phyloP scores from a whole-genome alignment of 208 protist species.

The Vickermania ingenoplastis region DNA sequence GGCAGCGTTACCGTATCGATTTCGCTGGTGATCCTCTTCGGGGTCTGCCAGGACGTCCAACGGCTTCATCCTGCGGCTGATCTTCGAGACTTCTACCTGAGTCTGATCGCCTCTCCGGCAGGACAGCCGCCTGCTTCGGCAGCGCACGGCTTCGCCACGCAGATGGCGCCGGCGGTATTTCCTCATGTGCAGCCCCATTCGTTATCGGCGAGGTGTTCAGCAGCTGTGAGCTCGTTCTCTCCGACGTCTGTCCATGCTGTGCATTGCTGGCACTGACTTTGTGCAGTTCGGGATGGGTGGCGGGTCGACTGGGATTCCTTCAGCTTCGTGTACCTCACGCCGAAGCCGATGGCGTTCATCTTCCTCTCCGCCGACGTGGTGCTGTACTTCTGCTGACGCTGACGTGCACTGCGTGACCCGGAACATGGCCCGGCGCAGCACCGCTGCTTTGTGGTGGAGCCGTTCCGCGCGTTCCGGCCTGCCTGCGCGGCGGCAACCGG shows the following conservation, averaged over 20 bases:
- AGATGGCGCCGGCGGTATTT: slow-evolving; percentile 60
- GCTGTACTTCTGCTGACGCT: slow-evolving; percentile 45
- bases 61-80: slow-evolving; percentile 29
- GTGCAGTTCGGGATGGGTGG: not conserved
- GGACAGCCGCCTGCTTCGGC: slow-evolving; percentile 55
- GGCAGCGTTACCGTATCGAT: slow-evolving; percentile 44
- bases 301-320: not conserved
- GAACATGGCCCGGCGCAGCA: slow-evolving; percentile 34
- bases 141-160: no score
- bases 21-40: not conserved
- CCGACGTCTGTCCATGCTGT: slow-evolving; percentile 15
- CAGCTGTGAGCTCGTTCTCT: slow-evolving; percentile 6
- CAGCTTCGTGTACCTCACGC: not conserved
- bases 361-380: slow-evolving; percentile 33
- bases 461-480: slow-evolving; percentile 10
- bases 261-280: slow-evolving; percentile 13
- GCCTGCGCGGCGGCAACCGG: slow-evolving; percentile 8
- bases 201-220: slow-evolving; percentile 7
- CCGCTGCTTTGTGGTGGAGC: slow-evolving; percentile 46
- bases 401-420: slow-evolving; percentile 40
- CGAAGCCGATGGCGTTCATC: slow-evolving; percentile 10
- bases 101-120: slow-evolving; percentile 33
- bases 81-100: slow-evolving; percentile 35
- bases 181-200: slow-evolving; percentile 30
- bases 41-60: not conserved